Conservation (phyloP, 139 green algal species). For the Coelastrella sp. region DNA sequence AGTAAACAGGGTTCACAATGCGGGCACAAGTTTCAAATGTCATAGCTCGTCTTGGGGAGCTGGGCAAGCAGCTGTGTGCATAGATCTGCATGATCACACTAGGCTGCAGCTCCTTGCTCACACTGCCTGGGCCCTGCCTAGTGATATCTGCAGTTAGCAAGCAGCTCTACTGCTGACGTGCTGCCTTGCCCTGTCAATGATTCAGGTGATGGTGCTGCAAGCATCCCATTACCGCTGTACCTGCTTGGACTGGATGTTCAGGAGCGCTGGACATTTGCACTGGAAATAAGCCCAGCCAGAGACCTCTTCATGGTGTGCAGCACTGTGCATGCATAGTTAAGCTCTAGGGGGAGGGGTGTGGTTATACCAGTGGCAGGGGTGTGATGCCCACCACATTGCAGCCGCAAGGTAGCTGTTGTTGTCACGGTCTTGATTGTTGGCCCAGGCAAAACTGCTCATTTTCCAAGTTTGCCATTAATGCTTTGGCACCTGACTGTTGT, state of each 20-base stretch:
- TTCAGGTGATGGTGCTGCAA: slow-evolving; percentile 34
- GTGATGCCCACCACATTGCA: not conserved
- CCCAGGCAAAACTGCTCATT: too few species aligned
- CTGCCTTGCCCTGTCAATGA: not conserved
- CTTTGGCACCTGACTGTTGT: too few species aligned
- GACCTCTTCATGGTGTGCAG: slow-evolving; percentile 37
- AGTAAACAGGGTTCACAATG: too few species aligned
- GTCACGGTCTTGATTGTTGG: not conserved
- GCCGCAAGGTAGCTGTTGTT: not conserved
- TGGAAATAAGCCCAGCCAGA: slow-evolving; percentile 54
- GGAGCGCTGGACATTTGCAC: slow-evolving; percentile 68
- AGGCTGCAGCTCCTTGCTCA: too few species aligned
- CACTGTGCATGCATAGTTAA: not conserved
- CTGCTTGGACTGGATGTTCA: slow-evolving; percentile 57
- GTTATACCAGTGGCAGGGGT: too few species aligned
- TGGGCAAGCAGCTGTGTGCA: too few species aligned
- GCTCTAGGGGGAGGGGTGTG: too few species aligned
- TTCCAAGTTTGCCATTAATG: too few species aligned
- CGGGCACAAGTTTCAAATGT: too few species aligned
- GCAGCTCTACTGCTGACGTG: not conserved
- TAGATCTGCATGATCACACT: too few species aligned
- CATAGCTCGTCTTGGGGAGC: too few species aligned
- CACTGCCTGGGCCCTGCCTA: not conserved
- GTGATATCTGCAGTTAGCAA: too few species aligned
- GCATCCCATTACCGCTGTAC: slow-evolving; percentile 62